Evolutionary conservation across 1,284 basidiomycete species (phyloP).

Genomic region (Irpex sp.): DNA sequence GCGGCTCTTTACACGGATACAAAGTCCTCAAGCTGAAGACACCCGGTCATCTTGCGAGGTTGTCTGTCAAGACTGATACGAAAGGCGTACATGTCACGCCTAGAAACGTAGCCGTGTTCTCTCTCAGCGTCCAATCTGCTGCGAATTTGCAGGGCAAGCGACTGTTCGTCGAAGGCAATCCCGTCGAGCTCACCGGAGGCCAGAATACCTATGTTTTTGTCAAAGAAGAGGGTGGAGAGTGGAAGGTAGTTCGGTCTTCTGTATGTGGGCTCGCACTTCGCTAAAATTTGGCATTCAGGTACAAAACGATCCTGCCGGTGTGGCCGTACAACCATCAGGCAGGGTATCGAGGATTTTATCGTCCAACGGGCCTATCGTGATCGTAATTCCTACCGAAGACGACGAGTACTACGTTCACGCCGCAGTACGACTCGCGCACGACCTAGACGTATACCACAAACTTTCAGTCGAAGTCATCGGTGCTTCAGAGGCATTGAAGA

Average conservation of each 20-base stretch:
- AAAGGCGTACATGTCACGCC: conserved; percentile 30
- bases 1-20: conserved; percentile 65
- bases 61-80: conserved; percentile 22
- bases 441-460: conserved; percentile 65
- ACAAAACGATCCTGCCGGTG: neutral
- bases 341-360: conserved; percentile 64
- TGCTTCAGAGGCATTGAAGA: conserved; percentile 36
- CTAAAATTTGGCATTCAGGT: neutral
- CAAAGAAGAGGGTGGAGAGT: conserved; percentile 4
- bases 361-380: conserved; percentile 43
- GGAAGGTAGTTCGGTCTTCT: conserved; percentile 11
- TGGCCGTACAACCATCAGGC: conserved; percentile 37
- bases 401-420: conserved; percentile 32
- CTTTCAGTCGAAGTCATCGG: conserved; percentile 61
- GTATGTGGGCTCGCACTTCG: too few relatives aligned
- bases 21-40: conserved; percentile 46
- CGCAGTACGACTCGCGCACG: conserved; percentile 65
- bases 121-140: conserved; percentile 19
- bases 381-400: conserved; percentile 48
- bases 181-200: neutral
- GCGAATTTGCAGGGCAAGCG: neutral
- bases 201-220: neutral
- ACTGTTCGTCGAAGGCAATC: conserved; percentile 14
- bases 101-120: conserved; percentile 40
- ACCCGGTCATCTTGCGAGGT: conserved; percentile 50